phyloP scores from a whole-genome alignment of 2,329 filamentous ascomycete genomes.

The Botryotinia calthae region DNA sequence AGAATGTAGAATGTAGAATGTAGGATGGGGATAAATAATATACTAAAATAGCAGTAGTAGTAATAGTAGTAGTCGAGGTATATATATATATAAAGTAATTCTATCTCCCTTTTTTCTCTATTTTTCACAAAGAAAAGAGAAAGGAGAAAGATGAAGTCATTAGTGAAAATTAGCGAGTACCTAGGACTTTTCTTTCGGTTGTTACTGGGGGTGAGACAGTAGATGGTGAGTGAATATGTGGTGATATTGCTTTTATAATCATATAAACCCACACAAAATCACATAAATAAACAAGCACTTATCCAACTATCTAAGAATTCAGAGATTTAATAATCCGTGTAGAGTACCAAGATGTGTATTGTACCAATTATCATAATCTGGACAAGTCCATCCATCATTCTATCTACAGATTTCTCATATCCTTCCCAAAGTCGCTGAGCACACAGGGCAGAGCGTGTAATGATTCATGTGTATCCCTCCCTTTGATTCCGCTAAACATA shows the following conservation, averaged over 20 bases:
- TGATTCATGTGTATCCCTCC: not conserved
- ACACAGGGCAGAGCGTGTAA: not conserved
- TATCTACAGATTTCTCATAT: not conserved
- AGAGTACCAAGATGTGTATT: not conserved
- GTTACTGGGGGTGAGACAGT: no score
- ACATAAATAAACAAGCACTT: not conserved
- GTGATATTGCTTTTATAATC: not conserved
- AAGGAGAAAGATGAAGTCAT: no score
- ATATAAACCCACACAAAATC: not conserved
- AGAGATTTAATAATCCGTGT: not conserved
- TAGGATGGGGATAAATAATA: no score
- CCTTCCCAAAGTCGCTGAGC: not conserved
- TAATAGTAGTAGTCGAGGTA: no score
- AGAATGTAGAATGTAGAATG: no score
- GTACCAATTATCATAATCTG: not conserved
- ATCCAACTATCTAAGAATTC: not conserved
- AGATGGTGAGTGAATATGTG: no score
- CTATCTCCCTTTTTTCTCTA: no score
- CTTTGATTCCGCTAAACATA: slow-evolving; percentile 8
- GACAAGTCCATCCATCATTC: not conserved
- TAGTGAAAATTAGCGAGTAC: no score
- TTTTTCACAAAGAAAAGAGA: no score
- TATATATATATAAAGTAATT: no score
- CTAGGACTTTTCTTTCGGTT: no score
- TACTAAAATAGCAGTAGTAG: no score